Evolutionary conservation across 306 rosid species (phyloP).

Genomic region (Chamaecrista fasciculata): DNA sequence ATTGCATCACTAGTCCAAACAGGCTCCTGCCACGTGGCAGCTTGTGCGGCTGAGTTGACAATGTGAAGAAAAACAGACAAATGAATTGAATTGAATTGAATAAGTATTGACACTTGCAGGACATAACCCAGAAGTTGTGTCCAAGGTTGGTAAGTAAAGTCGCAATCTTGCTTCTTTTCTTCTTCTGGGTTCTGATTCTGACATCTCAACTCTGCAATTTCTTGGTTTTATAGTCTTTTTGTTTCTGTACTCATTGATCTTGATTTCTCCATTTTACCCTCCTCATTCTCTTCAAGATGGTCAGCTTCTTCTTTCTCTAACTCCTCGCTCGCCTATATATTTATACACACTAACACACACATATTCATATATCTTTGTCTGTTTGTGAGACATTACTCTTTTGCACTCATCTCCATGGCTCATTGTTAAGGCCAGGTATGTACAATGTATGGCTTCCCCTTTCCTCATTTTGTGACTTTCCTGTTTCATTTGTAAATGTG

Average conservation of each 20-base stretch:
- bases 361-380: conserved; percentile 14
- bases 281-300: neutral
- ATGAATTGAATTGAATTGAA: no score
- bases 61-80: neutral
- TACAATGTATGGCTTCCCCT: conserved; percentile 35
- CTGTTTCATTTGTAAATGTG: conserved; percentile 16
- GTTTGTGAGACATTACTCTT: conserved; percentile 10
- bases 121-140: no score
- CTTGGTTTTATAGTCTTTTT: neutral
- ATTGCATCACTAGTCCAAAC: neutral
- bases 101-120: conserved; percentile 31
- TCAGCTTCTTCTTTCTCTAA: conserved; percentile 6
- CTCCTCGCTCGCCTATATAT: neutral
- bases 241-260: neutral
- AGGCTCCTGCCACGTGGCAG: conserved; percentile 31
- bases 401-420: conserved; percentile 22
- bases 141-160: conserved; percentile 43
- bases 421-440: conserved; percentile 52
- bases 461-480: neutral
- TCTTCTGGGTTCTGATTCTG: neutral
- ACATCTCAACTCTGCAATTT: conserved; percentile 39
- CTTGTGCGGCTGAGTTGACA: neutral
- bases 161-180: conserved; percentile 25
- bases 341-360: no score
- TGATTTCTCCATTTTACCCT: conserved; percentile 25